phyloP scores from a whole-genome alignment of 257 asterid species.

The Solanum rostratum region DNA sequence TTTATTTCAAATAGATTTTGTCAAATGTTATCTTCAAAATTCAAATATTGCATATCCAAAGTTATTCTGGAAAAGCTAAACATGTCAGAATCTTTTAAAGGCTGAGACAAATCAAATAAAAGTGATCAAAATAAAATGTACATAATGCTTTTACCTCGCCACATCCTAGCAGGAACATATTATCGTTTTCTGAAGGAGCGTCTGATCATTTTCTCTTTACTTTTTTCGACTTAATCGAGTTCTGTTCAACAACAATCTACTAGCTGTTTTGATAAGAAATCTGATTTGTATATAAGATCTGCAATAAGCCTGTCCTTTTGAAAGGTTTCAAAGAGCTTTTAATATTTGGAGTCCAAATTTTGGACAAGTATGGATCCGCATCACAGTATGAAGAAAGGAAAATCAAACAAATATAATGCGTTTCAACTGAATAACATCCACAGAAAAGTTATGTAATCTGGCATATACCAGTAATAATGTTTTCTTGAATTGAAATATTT shows the following conservation, averaged over 20 bases:
- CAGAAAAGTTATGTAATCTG: not conserved
- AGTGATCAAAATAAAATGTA: no score
- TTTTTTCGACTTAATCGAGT: not conserved
- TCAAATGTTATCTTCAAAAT: no score
- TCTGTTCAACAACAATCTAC: not conserved
- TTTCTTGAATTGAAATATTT: not conserved
- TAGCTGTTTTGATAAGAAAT: not conserved
- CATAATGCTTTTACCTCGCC: not conserved
- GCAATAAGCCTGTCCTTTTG: not conserved
- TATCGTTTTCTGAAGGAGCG: not conserved
- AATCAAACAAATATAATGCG: not conserved
- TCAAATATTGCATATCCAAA: not conserved
- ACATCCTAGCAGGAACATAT: no score
- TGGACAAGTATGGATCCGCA: not conserved
- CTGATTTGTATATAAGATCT: not conserved
- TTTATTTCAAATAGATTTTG: no score
- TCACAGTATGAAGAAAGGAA: not conserved
- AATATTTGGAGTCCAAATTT: no score
- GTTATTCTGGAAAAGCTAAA: no score
- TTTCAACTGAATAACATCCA: not conserved
- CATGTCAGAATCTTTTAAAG: no score
- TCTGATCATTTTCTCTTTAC: not conserved
- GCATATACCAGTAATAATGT: not conserved
- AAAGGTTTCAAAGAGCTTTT: no score
- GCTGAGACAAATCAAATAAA: no score